phyloP scores from a whole-genome alignment of 1,284 basidiomycete species.

The Papiliotrema nemorosa region DNA sequence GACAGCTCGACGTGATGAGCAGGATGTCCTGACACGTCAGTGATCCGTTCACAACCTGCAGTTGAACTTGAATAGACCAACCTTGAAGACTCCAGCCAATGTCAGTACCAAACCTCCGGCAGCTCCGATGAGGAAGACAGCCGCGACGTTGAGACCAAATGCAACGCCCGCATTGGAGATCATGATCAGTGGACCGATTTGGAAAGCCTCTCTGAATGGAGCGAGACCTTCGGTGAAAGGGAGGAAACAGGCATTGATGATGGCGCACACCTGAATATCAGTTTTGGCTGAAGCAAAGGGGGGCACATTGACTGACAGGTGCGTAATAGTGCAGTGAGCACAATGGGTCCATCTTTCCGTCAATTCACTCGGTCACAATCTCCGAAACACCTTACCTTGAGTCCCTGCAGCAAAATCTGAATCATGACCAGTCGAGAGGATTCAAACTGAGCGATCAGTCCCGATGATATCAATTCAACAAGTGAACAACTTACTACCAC shows the following conservation, averaged over 20 bases:
- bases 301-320: conserved; percentile 52
- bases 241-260: conserved; percentile 77
- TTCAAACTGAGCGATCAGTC: conserved; percentile 34
- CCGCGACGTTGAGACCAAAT: conserved; percentile 82
- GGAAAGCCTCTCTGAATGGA: conserved; percentile 70
- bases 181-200: conserved; percentile 72
- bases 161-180: conserved; percentile 81
- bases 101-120: conserved; percentile 86
- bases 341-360: conserved; percentile 82
- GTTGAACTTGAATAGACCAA: conserved; percentile 28
- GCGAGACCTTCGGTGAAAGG: conserved; percentile 88
- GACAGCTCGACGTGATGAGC: conserved; percentile 79
- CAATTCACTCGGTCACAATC: not conserved
- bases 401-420: conserved; percentile 54
- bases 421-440: conserved; percentile 83
- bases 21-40: conserved; percentile 69
- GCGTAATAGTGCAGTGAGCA: conserved; percentile 95
- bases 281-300: not conserved
- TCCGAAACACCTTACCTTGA: conserved; percentile 29
- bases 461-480: conserved; percentile 1
- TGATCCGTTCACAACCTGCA: not conserved
- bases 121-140: conserved; percentile 88
- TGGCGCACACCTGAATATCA: conserved; percentile 62
- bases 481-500: conserved; percentile 52
- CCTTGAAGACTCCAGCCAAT: conserved; percentile 90